A percentile compares a stretch with the other conserved stretches of the same genome.
Conservation (phyloP, 176 grass and related monocot species). For the Hordeum vulgare region DNA sequence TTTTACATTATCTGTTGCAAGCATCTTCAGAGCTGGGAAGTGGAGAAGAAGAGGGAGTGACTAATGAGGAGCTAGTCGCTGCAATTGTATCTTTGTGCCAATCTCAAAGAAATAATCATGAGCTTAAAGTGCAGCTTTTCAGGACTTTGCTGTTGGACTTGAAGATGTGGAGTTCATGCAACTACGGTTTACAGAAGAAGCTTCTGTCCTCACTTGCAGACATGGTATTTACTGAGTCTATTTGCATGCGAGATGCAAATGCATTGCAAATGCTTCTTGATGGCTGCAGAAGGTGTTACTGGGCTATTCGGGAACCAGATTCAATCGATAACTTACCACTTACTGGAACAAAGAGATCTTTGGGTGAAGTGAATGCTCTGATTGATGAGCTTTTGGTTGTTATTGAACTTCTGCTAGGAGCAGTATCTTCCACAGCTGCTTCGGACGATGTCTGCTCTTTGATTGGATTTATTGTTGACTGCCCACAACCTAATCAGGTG, state of each 20-base stretch:
- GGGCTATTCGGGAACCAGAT: constrained; percentile 67
- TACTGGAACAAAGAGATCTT: constrained; percentile 50
- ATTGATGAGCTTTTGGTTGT: constrained; percentile 97
- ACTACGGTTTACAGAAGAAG: constrained; percentile 96
- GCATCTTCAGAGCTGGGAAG: constrained; percentile 52
- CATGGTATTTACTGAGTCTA: constrained; percentile 89
- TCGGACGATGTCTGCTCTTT: constrained; percentile 77
- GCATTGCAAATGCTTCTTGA: constrained; percentile 98
- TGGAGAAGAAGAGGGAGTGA: constrained; percentile 41
- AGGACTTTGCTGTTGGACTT: constrained; percentile 83
- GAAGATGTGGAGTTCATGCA: constrained; percentile 93
- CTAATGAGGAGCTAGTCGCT: constrained; percentile 79
- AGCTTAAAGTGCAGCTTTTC: constrained; percentile 88
- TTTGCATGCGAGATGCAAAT: constrained; percentile 88
- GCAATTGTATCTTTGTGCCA: constrained; percentile 89
- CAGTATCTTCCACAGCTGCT: constrained; percentile 58
- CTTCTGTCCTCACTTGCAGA: constrained; percentile 98
- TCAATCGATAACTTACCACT: constrained; percentile 64
- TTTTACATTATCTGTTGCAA: constrained; percentile 76
- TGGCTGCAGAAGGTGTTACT: constrained; percentile 95
- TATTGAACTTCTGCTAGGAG: constrained; percentile 85
- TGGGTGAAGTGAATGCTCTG: constrained; percentile 87
- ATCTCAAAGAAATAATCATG: constrained; percentile 78
- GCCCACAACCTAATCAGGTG: constrained; percentile 98
- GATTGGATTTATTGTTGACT: constrained; percentile 93